phyloP scores from a whole-genome alignment of 805 yeast genomes.

The Kurtzmaniella cleridarum region DNA sequence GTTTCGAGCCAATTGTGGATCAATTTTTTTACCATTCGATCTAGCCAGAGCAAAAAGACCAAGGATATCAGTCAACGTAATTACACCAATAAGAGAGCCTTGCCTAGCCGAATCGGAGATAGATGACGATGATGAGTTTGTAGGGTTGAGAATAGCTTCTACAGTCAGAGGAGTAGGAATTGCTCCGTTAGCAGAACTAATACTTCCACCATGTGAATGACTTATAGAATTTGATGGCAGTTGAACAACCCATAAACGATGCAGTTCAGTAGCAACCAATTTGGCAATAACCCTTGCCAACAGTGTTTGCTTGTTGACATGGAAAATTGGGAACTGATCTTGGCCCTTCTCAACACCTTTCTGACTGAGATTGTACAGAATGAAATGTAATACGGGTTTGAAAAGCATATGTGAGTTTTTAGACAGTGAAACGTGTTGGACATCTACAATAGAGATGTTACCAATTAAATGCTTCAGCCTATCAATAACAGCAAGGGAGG shows the following conservation, averaged over 20 bases:
- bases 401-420: conserved; percentile 80
- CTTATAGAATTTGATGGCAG: conserved; percentile 7
- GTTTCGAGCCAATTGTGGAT: conserved; percentile 83
- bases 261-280: conserved; percentile 90
- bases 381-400: conserved; percentile 81
- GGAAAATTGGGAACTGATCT: conserved; percentile 95
- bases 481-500: conserved; percentile 92
- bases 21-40: conserved; percentile 57
- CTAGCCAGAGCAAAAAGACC: conserved; percentile 71
- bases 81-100: conserved; percentile 85
- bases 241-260: conserved; percentile 81
- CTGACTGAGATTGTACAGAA: conserved; percentile 76
- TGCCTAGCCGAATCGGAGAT: conserved; percentile 43
- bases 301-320: conserved; percentile 74
- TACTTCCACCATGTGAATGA: neutral
- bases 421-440: conserved; percentile 77
- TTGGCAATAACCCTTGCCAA: conserved; percentile 89
- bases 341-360: conserved; percentile 93
- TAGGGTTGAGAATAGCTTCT: conserved; percentile 13
- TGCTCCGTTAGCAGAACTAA: neutral
- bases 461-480: conserved; percentile 71
- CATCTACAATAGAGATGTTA: conserved; percentile 92
- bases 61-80: conserved; percentile 85
- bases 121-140: conserved; percentile 15
- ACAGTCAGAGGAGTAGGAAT: conserved; percentile 16